Base-by-base conservation (phyloP, 768 basidiomycete species). In the Ramaria rubella region DNA sequence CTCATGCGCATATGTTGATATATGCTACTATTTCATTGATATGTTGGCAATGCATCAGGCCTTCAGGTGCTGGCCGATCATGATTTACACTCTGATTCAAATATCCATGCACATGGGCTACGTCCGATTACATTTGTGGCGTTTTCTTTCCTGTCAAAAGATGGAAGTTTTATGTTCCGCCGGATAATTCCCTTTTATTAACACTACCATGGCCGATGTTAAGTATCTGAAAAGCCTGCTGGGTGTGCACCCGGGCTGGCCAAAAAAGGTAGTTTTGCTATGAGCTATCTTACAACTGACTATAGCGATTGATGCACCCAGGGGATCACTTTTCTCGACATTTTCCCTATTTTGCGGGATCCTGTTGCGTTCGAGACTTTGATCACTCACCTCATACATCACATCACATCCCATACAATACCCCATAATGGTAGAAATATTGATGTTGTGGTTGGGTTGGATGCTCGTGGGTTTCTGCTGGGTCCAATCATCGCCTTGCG, bases 391-490 rank as follows among this genome's bases (percentile, higher is more conserved):
- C 77, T 97, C 58, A 68, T 90, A 52, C 80, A 94, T 71, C 95
- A 88, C 66, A 73, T 98, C 67, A 85, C 85, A 52, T 90, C 90
- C 24, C 73, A 83, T 58, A 91, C 87, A 7, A 76, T 94, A 62
- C 78, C 81, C 21, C 73, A 73, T 46, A 75, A 81, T 14, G 72
- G 71, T 50, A 79, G 79, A 61, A 92, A 86, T 70, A 81, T 94
- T 62, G 95, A 99, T 70, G 88, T 90, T 52, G 79, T 99, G 61
- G 92, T 99, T 55, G 96, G 90, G 30, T 79, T 99, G 43, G 96
- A 99, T 69, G 95, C 95, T 23, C 80, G 96, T 55, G 96, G 96
- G 14, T 99, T 99, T 76, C 79, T 99, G 50, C 71, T 99, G 9
- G 96, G 94, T 1, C 96, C 96, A 1, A 81, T 93, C 62, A 81